Evolutionary conservation across 2,329 filamentous ascomycete species (phyloP).

Genomic region (Trichoderma afroharzianum): DNA sequence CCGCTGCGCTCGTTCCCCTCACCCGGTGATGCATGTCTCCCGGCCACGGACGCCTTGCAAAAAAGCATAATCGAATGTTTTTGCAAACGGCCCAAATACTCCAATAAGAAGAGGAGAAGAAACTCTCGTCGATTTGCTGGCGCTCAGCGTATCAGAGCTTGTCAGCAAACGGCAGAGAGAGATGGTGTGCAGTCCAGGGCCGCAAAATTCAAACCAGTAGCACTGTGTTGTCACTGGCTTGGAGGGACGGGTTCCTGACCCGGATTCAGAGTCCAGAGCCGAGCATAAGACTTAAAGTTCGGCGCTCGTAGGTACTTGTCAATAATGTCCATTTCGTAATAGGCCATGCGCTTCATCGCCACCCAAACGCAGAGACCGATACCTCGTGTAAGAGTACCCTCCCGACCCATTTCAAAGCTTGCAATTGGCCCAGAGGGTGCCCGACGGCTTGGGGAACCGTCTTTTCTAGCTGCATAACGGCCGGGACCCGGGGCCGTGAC

Average conservation of each 20-base stretch:
- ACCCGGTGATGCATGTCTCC: neutral
- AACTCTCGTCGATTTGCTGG: neutral
- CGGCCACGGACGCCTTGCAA: neutral
- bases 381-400: neutral
- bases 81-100: neutral
- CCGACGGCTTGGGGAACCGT: slow-evolving; percentile 2
- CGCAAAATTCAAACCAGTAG: neutral
- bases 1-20: slow-evolving; percentile 8
- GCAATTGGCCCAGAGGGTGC: neutral
- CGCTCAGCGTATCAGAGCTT: neutral
- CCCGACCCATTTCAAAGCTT: neutral
- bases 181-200: neutral
- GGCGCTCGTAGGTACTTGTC: neutral
- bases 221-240: slow-evolving; percentile 6
- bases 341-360: neutral
- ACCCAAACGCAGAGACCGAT: neutral
- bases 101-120: neutral
- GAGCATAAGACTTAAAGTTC: neutral
- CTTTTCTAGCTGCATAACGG: slow-evolving; percentile 27
- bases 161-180: neutral
- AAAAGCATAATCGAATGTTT: neutral
- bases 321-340: neutral
- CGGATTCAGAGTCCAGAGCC: neutral
- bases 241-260: slow-evolving; percentile 14
- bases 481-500: slow-evolving; percentile 1